These are phyloP conservation scores for Smallanthus sonchifolius DNA, from an alignment of 129 eudicot species.

Conservation along the genomic window DNA sequence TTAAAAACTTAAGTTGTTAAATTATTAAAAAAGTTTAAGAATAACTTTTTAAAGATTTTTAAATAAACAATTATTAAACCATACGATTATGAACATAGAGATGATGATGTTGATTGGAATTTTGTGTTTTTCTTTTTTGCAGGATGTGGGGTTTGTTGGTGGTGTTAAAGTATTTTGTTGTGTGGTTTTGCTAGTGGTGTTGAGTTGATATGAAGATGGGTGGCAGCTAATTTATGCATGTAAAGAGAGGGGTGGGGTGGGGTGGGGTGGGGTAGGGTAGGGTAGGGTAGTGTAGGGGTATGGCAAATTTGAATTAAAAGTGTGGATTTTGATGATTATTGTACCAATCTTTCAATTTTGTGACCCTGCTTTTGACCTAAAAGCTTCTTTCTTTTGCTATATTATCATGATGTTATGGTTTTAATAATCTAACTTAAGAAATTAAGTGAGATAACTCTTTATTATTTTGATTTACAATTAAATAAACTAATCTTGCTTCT, in stretches of 20 bases:
- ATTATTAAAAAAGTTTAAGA: not conserved
- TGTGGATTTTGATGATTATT: conserved; percentile 45
- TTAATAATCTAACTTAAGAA: not conserved
- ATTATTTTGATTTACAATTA: not conserved
- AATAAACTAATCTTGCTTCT: conserved; percentile 15
- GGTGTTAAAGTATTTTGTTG: conserved; percentile 40
- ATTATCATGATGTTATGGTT: not conserved
- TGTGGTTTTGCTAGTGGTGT: conserved; percentile 41
- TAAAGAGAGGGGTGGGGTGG: conserved; percentile 25
- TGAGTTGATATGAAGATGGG: conserved; percentile 44
- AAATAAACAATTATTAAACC: not conserved
- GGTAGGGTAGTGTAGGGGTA: not conserved
- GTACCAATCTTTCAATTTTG: conserved; percentile 31
- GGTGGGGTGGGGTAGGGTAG: not conserved
- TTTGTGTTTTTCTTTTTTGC: conserved; percentile 37
- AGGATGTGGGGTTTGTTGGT: conserved; percentile 53
- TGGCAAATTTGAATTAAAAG: conserved; percentile 52
- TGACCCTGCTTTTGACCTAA: not conserved
- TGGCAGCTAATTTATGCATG: conserved; percentile 36
- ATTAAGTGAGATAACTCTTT: not conserved
- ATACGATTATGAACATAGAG: conserved; percentile 6
- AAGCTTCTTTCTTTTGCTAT: not conserved
- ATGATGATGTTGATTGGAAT: conserved; percentile 26
- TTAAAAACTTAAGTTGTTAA: not conserved
- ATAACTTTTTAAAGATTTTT: not conserved